Evolutionary conservation across 2,329 filamentous ascomycete genomes (phyloP).

Genomic region (Stagonosporopsis chrysanthemi): DNA sequence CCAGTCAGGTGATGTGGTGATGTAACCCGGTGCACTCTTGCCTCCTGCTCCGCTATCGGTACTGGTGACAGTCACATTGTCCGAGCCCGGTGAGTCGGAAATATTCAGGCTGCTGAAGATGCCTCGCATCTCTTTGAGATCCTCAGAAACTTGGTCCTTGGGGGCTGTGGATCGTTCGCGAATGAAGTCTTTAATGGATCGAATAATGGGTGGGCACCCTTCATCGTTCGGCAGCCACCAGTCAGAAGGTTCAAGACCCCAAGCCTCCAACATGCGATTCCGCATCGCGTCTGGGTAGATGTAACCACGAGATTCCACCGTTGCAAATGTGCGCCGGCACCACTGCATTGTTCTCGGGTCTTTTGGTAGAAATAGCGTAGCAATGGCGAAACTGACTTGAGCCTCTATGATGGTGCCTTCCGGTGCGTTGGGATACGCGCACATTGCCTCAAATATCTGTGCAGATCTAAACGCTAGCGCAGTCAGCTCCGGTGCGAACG

Average conservation of each 20-base stretch:
- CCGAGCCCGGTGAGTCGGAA: conserved; percentile 43
- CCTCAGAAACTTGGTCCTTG: conserved; percentile 63
- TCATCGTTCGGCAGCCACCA: conserved; percentile 94
- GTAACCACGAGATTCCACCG: conserved; percentile 83
- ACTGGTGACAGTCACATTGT: conserved; percentile 38
- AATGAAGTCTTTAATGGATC: conserved; percentile 80
- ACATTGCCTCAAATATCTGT: conserved; percentile 80
- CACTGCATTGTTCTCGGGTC: conserved; percentile 77
- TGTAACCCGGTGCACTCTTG: background rate
- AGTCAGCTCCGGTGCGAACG: conserved; percentile 62
- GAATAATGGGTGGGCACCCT: conserved; percentile 75
- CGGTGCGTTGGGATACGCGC: conserved; percentile 73
- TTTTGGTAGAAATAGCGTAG: conserved; percentile 79
- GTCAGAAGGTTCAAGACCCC: conserved; percentile 73
- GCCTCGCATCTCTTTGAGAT: conserved; percentile 76
- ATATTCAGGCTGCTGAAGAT: conserved; percentile 62
- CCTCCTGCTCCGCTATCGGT: conserved; percentile 21
- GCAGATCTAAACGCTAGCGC: conserved; percentile 73
- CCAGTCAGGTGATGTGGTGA: conserved; percentile 13
- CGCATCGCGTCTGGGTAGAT: conserved; percentile 81
- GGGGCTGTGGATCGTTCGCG: conserved; percentile 71
- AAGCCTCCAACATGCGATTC: conserved; percentile 76
- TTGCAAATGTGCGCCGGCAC: conserved; percentile 79
- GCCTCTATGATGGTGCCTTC: conserved; percentile 74
- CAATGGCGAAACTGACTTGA: conserved; percentile 78